A percentile compares a stretch with the other conserved stretches of the same genome.
Evolutionary conservation across 1,284 basidiomycete genomes (phyloP).

Genomic region (Fomitopsis pinicola): DNA sequence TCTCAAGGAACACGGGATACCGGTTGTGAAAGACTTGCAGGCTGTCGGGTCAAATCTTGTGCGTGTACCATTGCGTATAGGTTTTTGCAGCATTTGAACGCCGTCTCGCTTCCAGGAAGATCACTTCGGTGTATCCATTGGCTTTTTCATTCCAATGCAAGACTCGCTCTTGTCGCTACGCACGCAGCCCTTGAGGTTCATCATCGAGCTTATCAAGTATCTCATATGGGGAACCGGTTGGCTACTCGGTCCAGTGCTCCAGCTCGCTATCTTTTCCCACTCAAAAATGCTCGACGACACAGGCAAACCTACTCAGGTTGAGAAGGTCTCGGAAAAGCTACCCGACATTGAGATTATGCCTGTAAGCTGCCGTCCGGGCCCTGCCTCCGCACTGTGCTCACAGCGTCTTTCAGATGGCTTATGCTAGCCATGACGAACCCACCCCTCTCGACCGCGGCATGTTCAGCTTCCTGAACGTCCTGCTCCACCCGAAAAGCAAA

Average conservation of each 20-base stretch:
- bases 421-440: constrained; percentile 13
- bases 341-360: constrained; percentile 36
- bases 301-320: constrained; percentile 12
- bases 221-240: constrained; percentile 25
- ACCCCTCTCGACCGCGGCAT: constrained; percentile 18
- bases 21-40: constrained; percentile 27
- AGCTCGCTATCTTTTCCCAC: constrained; percentile 24
- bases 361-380: constrained; percentile 9
- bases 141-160: constrained; percentile 24
- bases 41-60: constrained; percentile 24
- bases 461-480: constrained; percentile 26
- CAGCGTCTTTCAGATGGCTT: constrained; percentile 1
- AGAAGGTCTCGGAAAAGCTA: constrained; percentile 19
- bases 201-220: constrained; percentile 27
- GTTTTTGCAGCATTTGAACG: not conserved
- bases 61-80: not conserved
- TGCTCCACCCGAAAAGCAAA: constrained; percentile 29
- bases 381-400: not conserved
- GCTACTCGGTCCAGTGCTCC: constrained; percentile 26
- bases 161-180: constrained; percentile 20
- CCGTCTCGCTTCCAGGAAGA: constrained; percentile 23
- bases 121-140: constrained; percentile 25
- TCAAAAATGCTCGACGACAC: constrained; percentile 22
- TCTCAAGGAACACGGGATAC: constrained; percentile 24
- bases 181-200: constrained; percentile 8